Conservation (phyloP, 768 basidiomycete species). For the Sarcodon sp. region DNA sequence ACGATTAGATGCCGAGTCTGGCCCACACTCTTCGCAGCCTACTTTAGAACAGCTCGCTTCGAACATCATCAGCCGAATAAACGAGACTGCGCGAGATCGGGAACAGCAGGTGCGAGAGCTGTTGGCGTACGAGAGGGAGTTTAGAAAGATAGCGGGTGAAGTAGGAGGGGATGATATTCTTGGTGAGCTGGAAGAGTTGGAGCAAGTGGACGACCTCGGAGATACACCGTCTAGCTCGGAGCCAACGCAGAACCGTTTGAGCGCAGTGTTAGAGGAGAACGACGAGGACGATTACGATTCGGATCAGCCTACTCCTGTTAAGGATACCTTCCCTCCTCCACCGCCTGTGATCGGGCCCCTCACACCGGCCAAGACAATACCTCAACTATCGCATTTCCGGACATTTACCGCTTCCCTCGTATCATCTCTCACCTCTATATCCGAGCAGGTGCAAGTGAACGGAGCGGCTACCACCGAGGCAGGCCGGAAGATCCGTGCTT, state of each 20-base stretch:
- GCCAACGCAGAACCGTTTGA: conserved; percentile 1
- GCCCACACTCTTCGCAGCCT: conserved; percentile 14
- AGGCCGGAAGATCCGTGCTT: conserved; percentile 72
- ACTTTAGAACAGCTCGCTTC: conserved; percentile 59
- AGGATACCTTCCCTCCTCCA: conserved; percentile 43
- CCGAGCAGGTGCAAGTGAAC: conserved; percentile 84
- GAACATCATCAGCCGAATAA: conserved; percentile 64
- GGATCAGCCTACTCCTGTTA: conserved; percentile 33
- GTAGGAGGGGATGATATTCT: conserved; percentile 68
- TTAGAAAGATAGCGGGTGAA: conserved; percentile 65
- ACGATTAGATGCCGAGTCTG: conserved; percentile 43
- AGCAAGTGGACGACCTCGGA: conserved; percentile 27
- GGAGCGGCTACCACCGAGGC: conserved; percentile 77
- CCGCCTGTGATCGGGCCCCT: conserved; percentile 34
- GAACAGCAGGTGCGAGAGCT: conserved; percentile 75
- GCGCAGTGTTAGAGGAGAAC: conserved; percentile 8
- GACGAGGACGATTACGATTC: conserved; percentile 32
- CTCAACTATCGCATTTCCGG: conserved; percentile 60
- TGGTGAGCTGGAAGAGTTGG: conserved; percentile 53
- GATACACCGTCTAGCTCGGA: not conserved
- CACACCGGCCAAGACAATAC: conserved; percentile 46
- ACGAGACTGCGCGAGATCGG: conserved; percentile 63
- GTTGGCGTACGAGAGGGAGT: conserved; percentile 66
- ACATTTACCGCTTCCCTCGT: conserved; percentile 65
- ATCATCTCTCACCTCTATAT: conserved; percentile 61